Evolutionary conservation across 2,329 filamentous ascomycete species (phyloP).

Genomic region (Sarocladium oryzae): DNA sequence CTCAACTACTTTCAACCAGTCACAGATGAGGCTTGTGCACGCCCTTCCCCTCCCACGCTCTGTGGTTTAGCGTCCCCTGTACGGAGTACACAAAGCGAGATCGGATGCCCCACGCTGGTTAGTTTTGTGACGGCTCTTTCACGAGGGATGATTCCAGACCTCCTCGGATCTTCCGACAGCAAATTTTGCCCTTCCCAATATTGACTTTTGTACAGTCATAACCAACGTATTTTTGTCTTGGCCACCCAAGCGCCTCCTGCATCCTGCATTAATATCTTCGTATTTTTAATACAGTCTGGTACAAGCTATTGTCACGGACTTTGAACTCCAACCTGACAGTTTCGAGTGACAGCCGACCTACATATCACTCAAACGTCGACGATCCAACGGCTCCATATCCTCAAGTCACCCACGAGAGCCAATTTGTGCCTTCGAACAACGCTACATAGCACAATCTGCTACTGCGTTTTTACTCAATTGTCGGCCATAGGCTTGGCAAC

Average conservation of each 20-base stretch:
- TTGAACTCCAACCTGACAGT: no score
- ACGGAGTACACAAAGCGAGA: neutral
- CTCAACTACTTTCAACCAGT: neutral
- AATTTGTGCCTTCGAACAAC: neutral
- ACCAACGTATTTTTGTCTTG: neutral
- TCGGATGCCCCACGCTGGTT: neutral
- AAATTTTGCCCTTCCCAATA: slow-evolving; percentile 1
- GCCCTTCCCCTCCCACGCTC: neutral
- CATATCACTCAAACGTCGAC: slow-evolving; percentile 2
- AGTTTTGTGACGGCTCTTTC: slow-evolving; percentile 1
- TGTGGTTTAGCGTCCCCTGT: neutral
- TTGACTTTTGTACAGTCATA: neutral
- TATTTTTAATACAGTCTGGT: neutral
- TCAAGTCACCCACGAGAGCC: neutral
- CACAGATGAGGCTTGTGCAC: neutral
- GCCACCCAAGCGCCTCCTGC: neutral
- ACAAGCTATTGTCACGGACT: neutral
- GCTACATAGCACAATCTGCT: neutral
- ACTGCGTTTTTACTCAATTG: neutral
- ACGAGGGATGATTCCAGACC: neutral
- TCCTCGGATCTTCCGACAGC: neutral
- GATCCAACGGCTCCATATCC: neutral
- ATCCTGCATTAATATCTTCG: neutral
- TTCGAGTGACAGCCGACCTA: neutral
- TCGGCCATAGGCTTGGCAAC: neutral